These are phyloP conservation scores for Cutaneotrichosporon curvatum DNA, from an alignment of 1,284 basidiomycete species.

Conservation along the genomic window DNA sequence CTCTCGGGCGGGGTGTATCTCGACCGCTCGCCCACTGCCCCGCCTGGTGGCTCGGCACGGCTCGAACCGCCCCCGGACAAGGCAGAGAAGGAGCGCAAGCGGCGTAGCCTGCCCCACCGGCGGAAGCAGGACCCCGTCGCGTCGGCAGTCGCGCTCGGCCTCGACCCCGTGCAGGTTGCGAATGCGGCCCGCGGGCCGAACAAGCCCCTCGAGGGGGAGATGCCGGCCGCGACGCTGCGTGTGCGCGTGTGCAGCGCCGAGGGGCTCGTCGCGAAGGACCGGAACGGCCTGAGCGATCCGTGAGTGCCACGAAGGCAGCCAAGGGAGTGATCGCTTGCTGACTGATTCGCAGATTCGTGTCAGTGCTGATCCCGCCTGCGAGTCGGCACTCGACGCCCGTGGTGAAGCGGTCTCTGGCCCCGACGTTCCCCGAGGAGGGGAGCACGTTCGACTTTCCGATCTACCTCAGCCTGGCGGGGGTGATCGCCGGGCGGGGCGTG, in stretches of 20 bases:
- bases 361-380: constrained; percentile 57
- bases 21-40: too few relatives aligned
- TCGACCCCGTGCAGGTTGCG: constrained; percentile 31
- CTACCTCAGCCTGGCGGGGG: constrained; percentile 64
- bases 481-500: constrained; percentile 58
- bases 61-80: neutral
- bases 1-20: too few relatives aligned
- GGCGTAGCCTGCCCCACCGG: constrained; percentile 2
- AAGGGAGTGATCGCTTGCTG: neutral
- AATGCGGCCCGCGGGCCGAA: constrained; percentile 30
- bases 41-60: too few relatives aligned
- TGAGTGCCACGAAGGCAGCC: constrained; percentile 51
- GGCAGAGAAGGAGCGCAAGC: constrained; percentile 2
- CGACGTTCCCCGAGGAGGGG: constrained; percentile 61
- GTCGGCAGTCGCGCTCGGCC: neutral
- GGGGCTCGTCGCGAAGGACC: constrained; percentile 49
- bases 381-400: constrained; percentile 69
- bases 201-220: constrained; percentile 43
- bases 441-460: constrained; percentile 83
- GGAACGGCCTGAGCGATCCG: constrained; percentile 47
- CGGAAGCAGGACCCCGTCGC: constrained; percentile 8
- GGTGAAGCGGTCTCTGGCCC: constrained; percentile 70
- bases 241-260: constrained; percentile 47
- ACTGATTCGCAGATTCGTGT: constrained; percentile 57
- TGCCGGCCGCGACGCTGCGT: constrained; percentile 43